Evolutionary conservation across 1,284 basidiomycete genomes (phyloP).

Genomic region (Apiotrichum domesticum): DNA sequence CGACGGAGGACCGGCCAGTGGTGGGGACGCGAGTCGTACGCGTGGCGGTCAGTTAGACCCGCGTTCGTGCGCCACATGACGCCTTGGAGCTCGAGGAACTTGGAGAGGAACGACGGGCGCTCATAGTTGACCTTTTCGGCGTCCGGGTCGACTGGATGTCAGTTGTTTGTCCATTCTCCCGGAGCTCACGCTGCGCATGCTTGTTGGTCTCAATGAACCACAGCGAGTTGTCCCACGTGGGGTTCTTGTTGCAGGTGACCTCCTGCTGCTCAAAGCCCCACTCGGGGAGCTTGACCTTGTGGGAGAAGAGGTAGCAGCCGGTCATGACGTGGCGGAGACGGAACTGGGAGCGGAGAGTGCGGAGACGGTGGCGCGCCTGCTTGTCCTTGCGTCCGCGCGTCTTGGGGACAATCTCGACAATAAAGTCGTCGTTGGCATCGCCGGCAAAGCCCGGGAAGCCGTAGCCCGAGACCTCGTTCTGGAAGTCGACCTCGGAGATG

Average conservation of each 20-base stretch:
- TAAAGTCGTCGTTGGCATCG: slow-evolving; percentile 93
- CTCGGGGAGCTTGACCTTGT: slow-evolving; percentile 93
- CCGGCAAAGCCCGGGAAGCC: slow-evolving; percentile 58
- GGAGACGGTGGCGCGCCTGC: slow-evolving; percentile 63
- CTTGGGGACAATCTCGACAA: slow-evolving; percentile 70
- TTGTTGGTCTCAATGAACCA: slow-evolving; percentile 89
- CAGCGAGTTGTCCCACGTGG: slow-evolving; percentile 78
- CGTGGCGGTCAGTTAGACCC: slow-evolving; percentile 87
- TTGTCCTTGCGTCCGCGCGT: slow-evolving; percentile 54
- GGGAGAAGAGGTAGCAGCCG: slow-evolving; percentile 95
- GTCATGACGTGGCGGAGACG: slow-evolving; percentile 76
- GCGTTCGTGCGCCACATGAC: slow-evolving; percentile 99
- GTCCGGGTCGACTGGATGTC: slow-evolving; percentile 50
- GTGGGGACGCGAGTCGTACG: slow-evolving; percentile 85
- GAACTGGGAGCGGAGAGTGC: slow-evolving; percentile 78
- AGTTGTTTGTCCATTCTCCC: not conserved
- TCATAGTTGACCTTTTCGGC: slow-evolving; percentile 83
- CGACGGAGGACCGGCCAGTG: slow-evolving; percentile 83
- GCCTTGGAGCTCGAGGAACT: slow-evolving; percentile 85
- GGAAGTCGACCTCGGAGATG: slow-evolving; percentile 97
- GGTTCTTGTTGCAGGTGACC: slow-evolving; percentile 94
- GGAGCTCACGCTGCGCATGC: slow-evolving; percentile 58
- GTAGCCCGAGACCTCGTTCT: slow-evolving; percentile 96
- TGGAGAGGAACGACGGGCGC: slow-evolving; percentile 75
- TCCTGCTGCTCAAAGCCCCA: slow-evolving; percentile 99